Evolutionary conservation across 169 alveolate species (phyloP).

Genomic region (Cryptosporidium sp.): DNA sequence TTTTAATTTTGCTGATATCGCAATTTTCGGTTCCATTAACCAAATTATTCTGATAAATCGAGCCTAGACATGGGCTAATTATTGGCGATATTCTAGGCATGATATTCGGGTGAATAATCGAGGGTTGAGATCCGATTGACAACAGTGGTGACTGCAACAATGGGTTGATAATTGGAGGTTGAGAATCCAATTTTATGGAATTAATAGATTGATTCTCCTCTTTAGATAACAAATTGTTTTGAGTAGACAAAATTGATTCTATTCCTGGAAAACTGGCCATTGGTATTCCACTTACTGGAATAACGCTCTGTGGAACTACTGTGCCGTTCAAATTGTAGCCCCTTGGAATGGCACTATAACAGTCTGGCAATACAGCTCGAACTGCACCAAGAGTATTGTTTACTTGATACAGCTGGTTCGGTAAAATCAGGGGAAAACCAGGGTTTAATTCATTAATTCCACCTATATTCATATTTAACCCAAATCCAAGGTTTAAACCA

Average conservation of each 20-base stretch:
- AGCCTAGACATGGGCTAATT: conserved; percentile 6
- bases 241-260: conserved; percentile 2
- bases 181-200: conserved; percentile 16
- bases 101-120: conserved; percentile 8
- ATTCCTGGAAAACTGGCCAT: conserved; percentile 15
- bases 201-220: conserved; percentile 33
- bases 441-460: conserved; percentile 27
- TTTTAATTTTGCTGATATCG: not conserved
- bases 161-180: conserved; percentile 15
- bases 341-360: conserved; percentile 25
- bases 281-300: conserved; percentile 20
- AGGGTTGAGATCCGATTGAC: conserved; percentile 12
- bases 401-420: conserved; percentile 25
- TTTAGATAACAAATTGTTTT: not conserved
- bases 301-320: conserved; percentile 5
- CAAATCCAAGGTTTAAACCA: conserved; percentile 43
- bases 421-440: not conserved
- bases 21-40: not conserved
- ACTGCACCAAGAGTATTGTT: conserved; percentile 17
- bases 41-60: not conserved
- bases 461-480: conserved; percentile 35
- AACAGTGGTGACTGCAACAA: conserved; percentile 13
- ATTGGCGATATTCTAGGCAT: conserved; percentile 32
- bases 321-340: conserved; percentile 8
- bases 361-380: conserved; percentile 35